These are phyloP conservation scores for Candida arabinofermentans DNA, from an alignment of 805 yeast genomes.

Conservation along the genomic window DNA sequence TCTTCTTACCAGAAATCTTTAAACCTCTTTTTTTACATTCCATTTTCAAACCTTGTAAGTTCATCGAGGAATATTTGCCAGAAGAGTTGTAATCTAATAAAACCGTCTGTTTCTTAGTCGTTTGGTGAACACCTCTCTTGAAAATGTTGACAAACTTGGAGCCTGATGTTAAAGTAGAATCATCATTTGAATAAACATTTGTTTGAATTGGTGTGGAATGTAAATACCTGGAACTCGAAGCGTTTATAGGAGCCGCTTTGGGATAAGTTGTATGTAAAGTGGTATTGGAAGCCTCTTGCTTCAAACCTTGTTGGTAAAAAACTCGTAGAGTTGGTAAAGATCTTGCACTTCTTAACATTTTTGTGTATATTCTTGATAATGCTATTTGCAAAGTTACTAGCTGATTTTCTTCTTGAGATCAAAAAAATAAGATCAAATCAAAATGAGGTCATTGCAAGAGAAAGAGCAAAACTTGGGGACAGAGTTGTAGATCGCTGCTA, in stretches of 20 bases:
- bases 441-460: too few species aligned
- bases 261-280: background rate
- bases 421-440: too few species aligned
- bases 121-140: constrained; percentile 32
- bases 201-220: constrained; percentile 5
- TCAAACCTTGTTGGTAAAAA: constrained; percentile 24
- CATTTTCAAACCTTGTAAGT: constrained; percentile 48
- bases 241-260: background rate
- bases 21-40: constrained; percentile 61
- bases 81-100: constrained; percentile 23
- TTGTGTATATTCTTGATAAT: background rate
- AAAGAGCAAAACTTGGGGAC: background rate
- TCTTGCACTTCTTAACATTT: constrained; percentile 33
- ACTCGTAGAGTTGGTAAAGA: constrained; percentile 31
- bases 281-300: constrained; percentile 5
- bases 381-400: background rate
- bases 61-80: constrained; percentile 37
- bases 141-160: constrained; percentile 12
- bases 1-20: constrained; percentile 57
- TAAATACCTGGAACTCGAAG: constrained; percentile 9
- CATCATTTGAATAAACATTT: constrained; percentile 6
- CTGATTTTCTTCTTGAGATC: too few species aligned
- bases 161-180: background rate
- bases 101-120: constrained; percentile 30
- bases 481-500: too few species aligned